Evolutionary conservation across 108 stramenopile species (phyloP).

Genomic region (Conticribra weissflogii): DNA sequence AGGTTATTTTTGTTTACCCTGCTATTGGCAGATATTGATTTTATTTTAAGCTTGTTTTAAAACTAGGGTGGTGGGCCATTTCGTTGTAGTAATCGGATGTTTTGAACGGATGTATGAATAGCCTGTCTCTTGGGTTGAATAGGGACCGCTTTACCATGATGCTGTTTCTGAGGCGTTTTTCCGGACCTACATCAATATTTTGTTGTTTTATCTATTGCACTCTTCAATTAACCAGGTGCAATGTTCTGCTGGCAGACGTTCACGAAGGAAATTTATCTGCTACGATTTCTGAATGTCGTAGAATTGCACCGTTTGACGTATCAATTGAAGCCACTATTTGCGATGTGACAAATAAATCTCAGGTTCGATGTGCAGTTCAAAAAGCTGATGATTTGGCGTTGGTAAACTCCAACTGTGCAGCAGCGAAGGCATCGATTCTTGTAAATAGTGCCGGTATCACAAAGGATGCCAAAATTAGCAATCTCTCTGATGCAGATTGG

Average conservation of each 20-base stretch:
- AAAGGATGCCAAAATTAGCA: slow-evolving; percentile 58
- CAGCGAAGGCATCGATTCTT: slow-evolving; percentile 54
- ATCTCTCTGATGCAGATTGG: slow-evolving; percentile 51
- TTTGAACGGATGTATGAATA: too few species aligned
- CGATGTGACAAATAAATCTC: slow-evolving; percentile 55
- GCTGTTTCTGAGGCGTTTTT: too few species aligned
- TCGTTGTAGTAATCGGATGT: too few species aligned
- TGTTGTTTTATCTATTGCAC: too few species aligned
- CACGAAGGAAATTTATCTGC: slow-evolving; percentile 21
- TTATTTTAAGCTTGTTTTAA: too few species aligned
- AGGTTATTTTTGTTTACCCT: too few species aligned
- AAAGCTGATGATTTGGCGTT: slow-evolving; percentile 44
- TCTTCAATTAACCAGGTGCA: too few species aligned
- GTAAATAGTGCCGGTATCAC: slow-evolving; percentile 86
- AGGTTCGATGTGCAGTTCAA: slow-evolving; percentile 48
- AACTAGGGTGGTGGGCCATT: too few species aligned
- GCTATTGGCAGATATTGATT: too few species aligned
- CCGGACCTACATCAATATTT: too few species aligned
- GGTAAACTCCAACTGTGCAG: slow-evolving; percentile 17
- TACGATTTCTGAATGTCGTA: slow-evolving; percentile 25
- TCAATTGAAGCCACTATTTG: slow-evolving; percentile 39
- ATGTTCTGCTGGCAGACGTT: slow-evolving; percentile 40
- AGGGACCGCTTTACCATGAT: too few species aligned
- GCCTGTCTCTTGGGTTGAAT: too few species aligned
- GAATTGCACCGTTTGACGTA: slow-evolving; percentile 12